phyloP scores from a whole-genome alignment of 495 filamentous ascomycete species.

The Penicillium roqueforti region DNA sequence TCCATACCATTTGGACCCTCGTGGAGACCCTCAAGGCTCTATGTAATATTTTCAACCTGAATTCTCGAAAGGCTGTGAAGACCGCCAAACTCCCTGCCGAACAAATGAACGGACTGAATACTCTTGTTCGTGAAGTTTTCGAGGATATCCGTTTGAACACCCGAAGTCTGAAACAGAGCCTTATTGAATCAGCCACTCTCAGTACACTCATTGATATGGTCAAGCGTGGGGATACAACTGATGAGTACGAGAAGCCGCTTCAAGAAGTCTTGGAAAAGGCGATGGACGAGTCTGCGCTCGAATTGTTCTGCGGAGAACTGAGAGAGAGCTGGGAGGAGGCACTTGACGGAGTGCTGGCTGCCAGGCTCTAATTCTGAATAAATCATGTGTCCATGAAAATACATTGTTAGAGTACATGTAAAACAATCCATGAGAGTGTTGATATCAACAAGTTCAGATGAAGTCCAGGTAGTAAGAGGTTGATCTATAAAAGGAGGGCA shows the following conservation, averaged over 20 bases:
- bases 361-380: slow-evolving; percentile 26
- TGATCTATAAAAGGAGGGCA: slow-evolving; percentile 1
- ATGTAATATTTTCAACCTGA: slow-evolving; percentile 27
- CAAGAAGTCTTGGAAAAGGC: slow-evolving; percentile 30
- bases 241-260: slow-evolving; percentile 28
- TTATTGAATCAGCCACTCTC: slow-evolving; percentile 38
- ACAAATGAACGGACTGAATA: slow-evolving; percentile 25
- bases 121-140: slow-evolving; percentile 28
- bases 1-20: slow-evolving; percentile 34
- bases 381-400: background rate
- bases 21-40: slow-evolving; percentile 42
- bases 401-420: background rate
- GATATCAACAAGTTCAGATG: background rate
- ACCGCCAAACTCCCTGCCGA: slow-evolving; percentile 34
- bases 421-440: background rate
- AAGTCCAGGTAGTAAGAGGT: background rate
- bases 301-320: slow-evolving; percentile 41
- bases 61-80: slow-evolving; percentile 33
- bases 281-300: slow-evolving; percentile 34
- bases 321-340: slow-evolving; percentile 49
- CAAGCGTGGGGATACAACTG: slow-evolving; percentile 22
- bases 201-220: slow-evolving; percentile 37
- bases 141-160: slow-evolving; percentile 33
- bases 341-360: slow-evolving; percentile 35
- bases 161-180: slow-evolving; percentile 32